Percentiles rank a stretch among this genome's conserved stretches.
phyloP scores from a whole-genome alignment of 768 basidiomycete genomes.

The Leccinum ochraceum region DNA sequence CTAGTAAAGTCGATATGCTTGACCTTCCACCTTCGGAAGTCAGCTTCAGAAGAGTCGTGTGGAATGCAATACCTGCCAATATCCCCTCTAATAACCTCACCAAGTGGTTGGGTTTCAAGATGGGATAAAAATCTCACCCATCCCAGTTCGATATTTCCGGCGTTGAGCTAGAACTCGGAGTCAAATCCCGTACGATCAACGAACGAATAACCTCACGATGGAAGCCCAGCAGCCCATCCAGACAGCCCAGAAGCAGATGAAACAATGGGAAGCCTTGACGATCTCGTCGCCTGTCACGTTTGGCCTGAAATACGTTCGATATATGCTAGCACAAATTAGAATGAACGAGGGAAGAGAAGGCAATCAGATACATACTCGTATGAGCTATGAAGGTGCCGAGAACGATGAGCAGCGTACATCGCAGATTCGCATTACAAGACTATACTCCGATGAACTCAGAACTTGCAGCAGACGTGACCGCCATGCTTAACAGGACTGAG shows the following conservation, averaged over 20 bases:
- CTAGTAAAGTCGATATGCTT: slow-evolving; percentile 74
- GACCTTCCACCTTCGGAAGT: too few relatives aligned
- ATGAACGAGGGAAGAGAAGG: background rate
- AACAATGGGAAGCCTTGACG: slow-evolving; percentile 39
- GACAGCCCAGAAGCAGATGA: slow-evolving; percentile 44
- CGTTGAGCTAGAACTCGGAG: slow-evolving; percentile 37
- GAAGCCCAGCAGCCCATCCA: slow-evolving; percentile 47
- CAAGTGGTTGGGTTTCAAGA: too few relatives aligned
- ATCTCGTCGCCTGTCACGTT: slow-evolving; percentile 41
- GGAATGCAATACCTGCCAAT: too few relatives aligned
- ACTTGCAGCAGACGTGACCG: slow-evolving; percentile 47
- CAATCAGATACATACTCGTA: slow-evolving; percentile 40
- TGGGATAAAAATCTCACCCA: slow-evolving; percentile 36
- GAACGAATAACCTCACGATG: slow-evolving; percentile 29
- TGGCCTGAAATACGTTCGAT: slow-evolving; percentile 41
- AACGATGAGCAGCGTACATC: background rate
- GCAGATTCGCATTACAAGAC: slow-evolving; percentile 10
- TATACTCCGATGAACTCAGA: slow-evolving; percentile 43
- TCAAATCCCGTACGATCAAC: background rate
- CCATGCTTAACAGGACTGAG: slow-evolving; percentile 35
- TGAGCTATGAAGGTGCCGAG: slow-evolving; percentile 31
- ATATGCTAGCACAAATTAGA: slow-evolving; percentile 26
- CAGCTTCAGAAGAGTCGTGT: too few relatives aligned
- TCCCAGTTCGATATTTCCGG: slow-evolving; percentile 46
- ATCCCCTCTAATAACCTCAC: too few relatives aligned